A percentile compares a stretch with the other conserved stretches of the same genome.
phyloP scores from a whole-genome alignment of 805 yeast genomes.

The Lipomyces starkeyi region DNA sequence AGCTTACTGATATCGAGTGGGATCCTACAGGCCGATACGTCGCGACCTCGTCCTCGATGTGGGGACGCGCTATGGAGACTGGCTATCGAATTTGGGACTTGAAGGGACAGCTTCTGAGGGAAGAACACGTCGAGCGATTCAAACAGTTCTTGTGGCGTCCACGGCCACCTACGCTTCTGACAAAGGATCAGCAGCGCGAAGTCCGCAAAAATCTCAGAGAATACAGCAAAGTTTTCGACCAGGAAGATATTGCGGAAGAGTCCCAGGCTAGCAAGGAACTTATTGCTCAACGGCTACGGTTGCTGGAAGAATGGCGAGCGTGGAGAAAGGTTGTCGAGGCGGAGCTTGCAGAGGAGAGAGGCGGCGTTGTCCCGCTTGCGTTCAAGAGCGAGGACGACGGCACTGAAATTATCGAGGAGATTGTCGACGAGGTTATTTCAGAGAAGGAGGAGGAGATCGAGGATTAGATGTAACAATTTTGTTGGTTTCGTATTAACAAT shows the following conservation, averaged over 20 bases:
- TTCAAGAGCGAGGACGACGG: constrained; percentile 49
- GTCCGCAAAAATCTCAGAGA: constrained; percentile 88
- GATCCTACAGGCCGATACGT: constrained; percentile 94
- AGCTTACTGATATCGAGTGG: constrained; percentile 87
- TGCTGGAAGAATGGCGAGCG: constrained; percentile 81
- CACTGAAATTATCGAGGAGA: constrained; percentile 74
- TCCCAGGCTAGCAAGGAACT: constrained; percentile 89
- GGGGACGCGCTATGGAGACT: constrained; percentile 85
- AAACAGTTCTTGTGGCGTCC: constrained; percentile 97
- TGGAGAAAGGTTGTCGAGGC: constrained; percentile 67
- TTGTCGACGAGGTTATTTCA: constrained; percentile 62
- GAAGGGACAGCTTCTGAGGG: constrained; percentile 76
- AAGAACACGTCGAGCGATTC: constrained; percentile 80
- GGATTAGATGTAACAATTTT: constrained; percentile 5
- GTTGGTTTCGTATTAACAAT: neutral
- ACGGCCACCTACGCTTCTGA: constrained; percentile 80
- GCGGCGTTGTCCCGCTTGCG: constrained; percentile 50
- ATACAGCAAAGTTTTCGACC: constrained; percentile 92
- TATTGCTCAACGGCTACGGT: constrained; percentile 79
- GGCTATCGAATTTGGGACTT: constrained; percentile 89
- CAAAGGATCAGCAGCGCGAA: constrained; percentile 82
- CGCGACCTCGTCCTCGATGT: constrained; percentile 83
- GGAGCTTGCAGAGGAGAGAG: constrained; percentile 54
- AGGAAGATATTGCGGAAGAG: constrained; percentile 94
- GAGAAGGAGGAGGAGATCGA: constrained; percentile 54